Conservation (phyloP, 306 rosid genomes). For the Bauhinia variegata region DNA sequence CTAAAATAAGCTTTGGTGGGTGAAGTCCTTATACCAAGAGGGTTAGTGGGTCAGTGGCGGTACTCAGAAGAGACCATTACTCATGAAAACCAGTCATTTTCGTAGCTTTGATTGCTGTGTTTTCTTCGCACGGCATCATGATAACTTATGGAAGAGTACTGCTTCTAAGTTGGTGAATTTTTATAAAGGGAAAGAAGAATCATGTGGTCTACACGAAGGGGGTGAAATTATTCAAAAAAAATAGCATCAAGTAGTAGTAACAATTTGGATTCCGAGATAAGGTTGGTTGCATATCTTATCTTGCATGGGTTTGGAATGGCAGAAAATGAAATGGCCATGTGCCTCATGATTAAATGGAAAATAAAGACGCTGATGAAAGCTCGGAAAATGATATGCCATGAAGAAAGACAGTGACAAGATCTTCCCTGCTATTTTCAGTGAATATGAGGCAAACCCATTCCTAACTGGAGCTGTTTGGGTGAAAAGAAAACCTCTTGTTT, state of each 20-base stretch:
- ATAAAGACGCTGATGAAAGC: constrained; percentile 41
- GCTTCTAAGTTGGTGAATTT: constrained; percentile 21
- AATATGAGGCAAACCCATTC: constrained; percentile 30
- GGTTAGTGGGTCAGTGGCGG: too few relatives aligned
- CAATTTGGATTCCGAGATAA: constrained; percentile 22
- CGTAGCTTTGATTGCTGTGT: background rate
- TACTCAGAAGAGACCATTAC: too few relatives aligned
- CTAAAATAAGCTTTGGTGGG: too few relatives aligned
- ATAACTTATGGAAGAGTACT: constrained; percentile 18
- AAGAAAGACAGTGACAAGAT: constrained; percentile 51
- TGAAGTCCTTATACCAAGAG: too few relatives aligned
- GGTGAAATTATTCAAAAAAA: constrained; percentile 33
- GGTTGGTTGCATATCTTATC: constrained; percentile 20
- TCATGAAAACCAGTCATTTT: constrained; percentile 16
- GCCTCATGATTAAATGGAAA: constrained; percentile 38
- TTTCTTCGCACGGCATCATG: background rate
- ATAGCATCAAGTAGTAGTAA: background rate
- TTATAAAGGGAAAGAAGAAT: background rate
- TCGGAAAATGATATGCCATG: constrained; percentile 47
- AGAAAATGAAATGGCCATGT: constrained; percentile 28
- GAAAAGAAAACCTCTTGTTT: constrained; percentile 33
- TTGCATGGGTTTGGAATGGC: constrained; percentile 23
- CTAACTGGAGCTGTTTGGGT: constrained; percentile 22
- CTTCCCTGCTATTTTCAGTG: constrained; percentile 34
- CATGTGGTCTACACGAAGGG: constrained; percentile 22